Conservation (phyloP, 2,329 filamentous ascomycete genomes). For the Leptographium lundbergii region DNA sequence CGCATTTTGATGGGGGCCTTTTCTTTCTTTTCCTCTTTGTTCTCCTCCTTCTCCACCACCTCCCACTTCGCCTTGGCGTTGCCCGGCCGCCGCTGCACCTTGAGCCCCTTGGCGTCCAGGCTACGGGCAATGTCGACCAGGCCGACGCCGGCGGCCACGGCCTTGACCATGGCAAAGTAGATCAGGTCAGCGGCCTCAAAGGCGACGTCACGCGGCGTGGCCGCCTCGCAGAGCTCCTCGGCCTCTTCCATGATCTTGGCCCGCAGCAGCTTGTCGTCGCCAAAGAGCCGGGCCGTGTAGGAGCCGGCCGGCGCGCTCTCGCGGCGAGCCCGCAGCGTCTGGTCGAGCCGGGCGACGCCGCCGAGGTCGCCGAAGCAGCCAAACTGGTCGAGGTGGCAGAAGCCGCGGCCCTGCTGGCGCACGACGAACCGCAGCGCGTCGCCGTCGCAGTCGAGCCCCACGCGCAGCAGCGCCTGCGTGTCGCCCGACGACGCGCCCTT, state of each 20-base stretch:
- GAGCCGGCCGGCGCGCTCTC: conserved; percentile 74
- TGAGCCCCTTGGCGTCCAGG: conserved; percentile 86
- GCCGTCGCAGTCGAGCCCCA: conserved; percentile 84
- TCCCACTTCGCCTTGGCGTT: conserved; percentile 93
- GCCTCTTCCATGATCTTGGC: conserved; percentile 99
- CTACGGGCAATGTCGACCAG: conserved; percentile 85
- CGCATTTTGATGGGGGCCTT: conserved; percentile 64
- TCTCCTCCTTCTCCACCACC: conserved; percentile 46
- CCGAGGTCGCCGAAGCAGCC: conserved; percentile 82
- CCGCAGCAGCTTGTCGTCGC: conserved; percentile 73
- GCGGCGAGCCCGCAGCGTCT: conserved; percentile 74
- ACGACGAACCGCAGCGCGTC: conserved; percentile 88
- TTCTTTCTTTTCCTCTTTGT: conserved; percentile 55
- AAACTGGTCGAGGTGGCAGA: conserved; percentile 86
- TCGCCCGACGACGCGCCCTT: conserved; percentile 94
- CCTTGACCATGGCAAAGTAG: conserved; percentile 91
- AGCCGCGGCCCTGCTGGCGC: conserved; percentile 72
- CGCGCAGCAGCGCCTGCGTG: conserved; percentile 73
- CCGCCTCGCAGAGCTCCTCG: conserved; percentile 82
- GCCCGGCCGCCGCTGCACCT: conserved; percentile 84
- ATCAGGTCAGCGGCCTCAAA: conserved; percentile 93
- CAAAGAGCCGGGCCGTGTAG: conserved; percentile 88
- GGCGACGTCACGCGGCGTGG: conserved; percentile 54
- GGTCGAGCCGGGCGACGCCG: conserved; percentile 74
- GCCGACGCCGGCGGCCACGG: conserved; percentile 69